These are phyloP conservation scores for Rhododendron mucronatum DNA, from an alignment of 148 eudicot genomes.

Conservation along the genomic window DNA sequence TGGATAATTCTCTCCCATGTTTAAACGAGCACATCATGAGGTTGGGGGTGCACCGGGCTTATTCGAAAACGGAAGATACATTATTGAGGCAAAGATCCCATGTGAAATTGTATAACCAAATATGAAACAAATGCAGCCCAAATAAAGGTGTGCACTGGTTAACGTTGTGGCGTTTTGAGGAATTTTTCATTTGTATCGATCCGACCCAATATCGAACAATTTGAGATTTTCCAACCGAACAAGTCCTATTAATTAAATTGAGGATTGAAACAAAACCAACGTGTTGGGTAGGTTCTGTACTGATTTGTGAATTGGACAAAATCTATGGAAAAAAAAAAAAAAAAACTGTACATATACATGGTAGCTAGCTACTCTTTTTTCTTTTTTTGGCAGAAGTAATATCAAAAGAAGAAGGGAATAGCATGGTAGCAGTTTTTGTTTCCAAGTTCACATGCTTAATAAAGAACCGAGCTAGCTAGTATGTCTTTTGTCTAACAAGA, in stretches of 20 bases:
- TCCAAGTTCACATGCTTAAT: too few relatives aligned
- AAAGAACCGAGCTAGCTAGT: too few relatives aligned
- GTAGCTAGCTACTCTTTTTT: too few relatives aligned
- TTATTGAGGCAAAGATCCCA: too few relatives aligned
- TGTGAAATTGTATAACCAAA: too few relatives aligned
- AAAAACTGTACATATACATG: not conserved
- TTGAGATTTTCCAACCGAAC: not conserved
- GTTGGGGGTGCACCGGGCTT: too few relatives aligned
- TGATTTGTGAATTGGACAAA: not conserved
- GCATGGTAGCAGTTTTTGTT: not conserved
- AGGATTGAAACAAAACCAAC: not conserved
- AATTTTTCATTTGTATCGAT: not conserved
- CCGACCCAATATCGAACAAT: not conserved
- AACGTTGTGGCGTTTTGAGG: not conserved
- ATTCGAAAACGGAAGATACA: too few relatives aligned
- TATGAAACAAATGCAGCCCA: too few relatives aligned
- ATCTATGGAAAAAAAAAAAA: not conserved
- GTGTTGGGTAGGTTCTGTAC: not conserved
- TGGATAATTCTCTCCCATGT: too few relatives aligned
- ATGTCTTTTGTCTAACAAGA: too few relatives aligned
- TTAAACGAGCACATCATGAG: too few relatives aligned
- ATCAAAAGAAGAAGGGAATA: not conserved
- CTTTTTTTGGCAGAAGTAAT: too few relatives aligned
- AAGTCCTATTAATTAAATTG: not conserved
- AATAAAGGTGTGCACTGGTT: not conserved